Evolutionary conservation across 352 stramenopile species (phyloP), one percentile per base, ranked within the genome.

Genomic region (Globisporangium parvum): DNA sequence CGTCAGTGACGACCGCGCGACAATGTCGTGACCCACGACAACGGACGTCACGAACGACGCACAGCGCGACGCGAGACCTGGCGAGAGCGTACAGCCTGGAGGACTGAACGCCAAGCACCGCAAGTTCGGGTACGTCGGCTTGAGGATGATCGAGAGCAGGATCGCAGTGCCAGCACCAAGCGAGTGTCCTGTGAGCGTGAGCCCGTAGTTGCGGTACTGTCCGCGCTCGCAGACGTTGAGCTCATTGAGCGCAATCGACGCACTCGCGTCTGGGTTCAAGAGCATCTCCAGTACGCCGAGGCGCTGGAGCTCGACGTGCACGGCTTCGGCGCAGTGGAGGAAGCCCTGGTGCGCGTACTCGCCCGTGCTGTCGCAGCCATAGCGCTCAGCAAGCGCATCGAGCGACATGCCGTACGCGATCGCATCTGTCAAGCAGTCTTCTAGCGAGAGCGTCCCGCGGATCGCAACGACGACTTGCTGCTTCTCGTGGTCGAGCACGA

Each of bases 301-400:
- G 18, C 77, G 78, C 52, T 80, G 75, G 33, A 95, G 62, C 49
- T 95, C 82, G 24, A 88, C 58, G 66, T 87, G 89, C 5, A 91
- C 59, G 1, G 73, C 73, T 51, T 91, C 80, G 8, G 83, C 85
- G 52, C 75, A 88, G 37, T 88, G 81, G 9, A 93, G 60, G 37
- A 93, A 93, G 11, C 83, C 85, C 53, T 95, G 85, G 47, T 95
- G 85, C 31, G 85, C 85, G 37, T 74, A 91, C 52, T 91, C 83
- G 5, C 80, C 80, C 0, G 46, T 53, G 37, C 81, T 81, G 26
- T 93, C 85, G 57, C 81, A 95, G 44, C 71, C 67, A 53, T 77
- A 88, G 17, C 76, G 78, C 28, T 81, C 66, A 0, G 81, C 76
- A 23, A 89, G 60, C 2, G 85, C 78, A 47, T 91, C 67, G 55